These are phyloP conservation scores for Colletotrichum neosansevieriae DNA, from an alignment of 2,329 filamentous ascomycete species.

Conservation along the genomic window DNA sequence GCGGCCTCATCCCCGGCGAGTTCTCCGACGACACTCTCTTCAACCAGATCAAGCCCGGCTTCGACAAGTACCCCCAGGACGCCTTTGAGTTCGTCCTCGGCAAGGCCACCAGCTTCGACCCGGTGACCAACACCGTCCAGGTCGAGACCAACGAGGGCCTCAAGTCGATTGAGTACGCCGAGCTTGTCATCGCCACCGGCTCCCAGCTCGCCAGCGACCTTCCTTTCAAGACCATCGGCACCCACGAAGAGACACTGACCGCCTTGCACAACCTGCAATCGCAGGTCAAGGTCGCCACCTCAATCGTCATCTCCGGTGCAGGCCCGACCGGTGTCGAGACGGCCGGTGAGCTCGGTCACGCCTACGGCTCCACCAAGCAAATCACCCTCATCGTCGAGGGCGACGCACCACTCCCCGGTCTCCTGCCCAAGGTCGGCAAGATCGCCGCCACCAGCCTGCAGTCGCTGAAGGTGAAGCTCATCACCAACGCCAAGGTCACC, in stretches of 20 bases:
- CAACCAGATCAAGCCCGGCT: conserved; percentile 54
- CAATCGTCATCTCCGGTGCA: conserved; percentile 54
- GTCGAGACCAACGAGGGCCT: conserved; percentile 52
- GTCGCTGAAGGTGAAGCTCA: conserved; percentile 57
- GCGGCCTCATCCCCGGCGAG: conserved; percentile 61
- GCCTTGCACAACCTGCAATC: conserved; percentile 50
- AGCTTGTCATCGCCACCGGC: conserved; percentile 67
- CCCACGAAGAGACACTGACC: conserved; percentile 55
- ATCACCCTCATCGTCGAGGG: conserved; percentile 44
- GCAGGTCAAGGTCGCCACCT: conserved; percentile 45
- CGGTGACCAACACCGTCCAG: conserved; percentile 55
- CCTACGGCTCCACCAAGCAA: conserved; percentile 47
- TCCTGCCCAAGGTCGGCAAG: conserved; percentile 51
- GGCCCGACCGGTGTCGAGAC: conserved; percentile 55
- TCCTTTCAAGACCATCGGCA: conserved; percentile 62
- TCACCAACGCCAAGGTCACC: conserved; percentile 55
- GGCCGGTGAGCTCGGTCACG: conserved; percentile 51
- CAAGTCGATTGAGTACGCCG: conserved; percentile 61
- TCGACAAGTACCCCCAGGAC: conserved; percentile 59
- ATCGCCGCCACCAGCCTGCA: conserved; percentile 54
- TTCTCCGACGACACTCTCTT: conserved; percentile 57
- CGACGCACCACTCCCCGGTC: conserved; percentile 37
- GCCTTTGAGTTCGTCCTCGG: conserved; percentile 67
- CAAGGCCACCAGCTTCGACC: conserved; percentile 58
- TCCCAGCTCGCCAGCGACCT: conserved; percentile 55